Evolutionary conservation across 306 rosid genomes (phyloP).

Genomic region (Hippophae gyantsensis): DNA sequence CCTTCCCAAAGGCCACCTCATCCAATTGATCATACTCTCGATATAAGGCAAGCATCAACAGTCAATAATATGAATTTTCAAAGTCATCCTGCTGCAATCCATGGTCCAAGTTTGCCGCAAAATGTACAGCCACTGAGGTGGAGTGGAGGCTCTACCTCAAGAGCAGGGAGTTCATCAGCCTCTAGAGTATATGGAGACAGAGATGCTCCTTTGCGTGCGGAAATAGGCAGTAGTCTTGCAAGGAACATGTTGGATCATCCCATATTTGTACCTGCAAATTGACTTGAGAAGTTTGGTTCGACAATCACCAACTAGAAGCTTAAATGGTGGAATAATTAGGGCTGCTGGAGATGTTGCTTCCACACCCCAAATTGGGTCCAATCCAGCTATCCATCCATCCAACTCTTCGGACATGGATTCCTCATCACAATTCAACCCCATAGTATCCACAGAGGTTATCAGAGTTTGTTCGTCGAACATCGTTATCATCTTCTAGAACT

Average conservation of each 20-base stretch:
- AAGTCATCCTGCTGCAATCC: slow-evolving; percentile 42
- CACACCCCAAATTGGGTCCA: slow-evolving; percentile 41
- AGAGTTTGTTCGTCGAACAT: slow-evolving; percentile 65
- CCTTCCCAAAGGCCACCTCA: slow-evolving; percentile 37
- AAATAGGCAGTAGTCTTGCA: slow-evolving; percentile 42
- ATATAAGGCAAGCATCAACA: slow-evolving; percentile 46
- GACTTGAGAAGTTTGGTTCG: slow-evolving; percentile 52
- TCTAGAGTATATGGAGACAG: slow-evolving; percentile 36
- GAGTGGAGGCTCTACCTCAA: slow-evolving; percentile 59
- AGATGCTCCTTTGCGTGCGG: slow-evolving; percentile 43
- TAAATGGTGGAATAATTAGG: slow-evolving; percentile 32
- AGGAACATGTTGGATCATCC: slow-evolving; percentile 64
- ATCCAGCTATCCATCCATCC: slow-evolving; percentile 49
- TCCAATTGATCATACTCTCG: slow-evolving; percentile 45
- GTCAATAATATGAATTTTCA: slow-evolving; percentile 53
- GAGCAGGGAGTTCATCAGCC: slow-evolving; percentile 42
- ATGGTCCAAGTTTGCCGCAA: slow-evolving; percentile 54
- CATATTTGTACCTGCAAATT: slow-evolving; percentile 43
- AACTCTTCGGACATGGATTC: slow-evolving; percentile 49
- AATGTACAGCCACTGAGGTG: slow-evolving; percentile 56
- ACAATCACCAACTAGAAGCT: slow-evolving; percentile 40
- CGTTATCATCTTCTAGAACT: slow-evolving; percentile 49
- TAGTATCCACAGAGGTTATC: slow-evolving; percentile 69
- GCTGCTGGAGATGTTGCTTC: slow-evolving; percentile 63
- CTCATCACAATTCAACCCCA: slow-evolving; percentile 54